These are phyloP conservation scores for Exophiala bonariae DNA, from an alignment of 2,329 filamentous ascomycete species.

Conservation along the genomic window DNA sequence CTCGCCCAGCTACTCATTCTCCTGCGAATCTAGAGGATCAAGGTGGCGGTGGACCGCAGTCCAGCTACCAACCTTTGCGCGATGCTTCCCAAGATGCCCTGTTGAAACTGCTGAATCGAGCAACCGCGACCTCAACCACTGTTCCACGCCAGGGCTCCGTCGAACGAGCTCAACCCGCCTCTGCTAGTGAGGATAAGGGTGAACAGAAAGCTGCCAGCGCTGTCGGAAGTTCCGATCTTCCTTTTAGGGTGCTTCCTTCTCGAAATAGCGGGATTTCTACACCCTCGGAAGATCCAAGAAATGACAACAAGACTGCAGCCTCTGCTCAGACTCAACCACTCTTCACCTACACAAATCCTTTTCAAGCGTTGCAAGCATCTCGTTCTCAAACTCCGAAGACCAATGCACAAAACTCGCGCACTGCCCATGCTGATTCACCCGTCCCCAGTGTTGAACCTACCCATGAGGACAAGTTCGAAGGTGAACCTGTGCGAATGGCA, in stretches of 20 bases:
- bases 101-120: conserved; percentile 79
- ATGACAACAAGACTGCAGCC: conserved; percentile 30
- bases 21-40: conserved; percentile 21
- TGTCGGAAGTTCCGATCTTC: conserved; percentile 32
- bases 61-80: conserved; percentile 29
- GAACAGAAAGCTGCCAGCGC: conserved; percentile 21
- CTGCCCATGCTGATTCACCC: conserved; percentile 36
- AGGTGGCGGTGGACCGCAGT: conserved; percentile 13
- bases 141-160: conserved; percentile 6
- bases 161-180: conserved; percentile 11
- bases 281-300: conserved; percentile 41
- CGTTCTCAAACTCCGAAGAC: conserved; percentile 52
- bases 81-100: conserved; percentile 81
- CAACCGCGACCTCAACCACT: conserved; percentile 42
- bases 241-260: conserved; percentile 34
- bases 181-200: conserved; percentile 3
- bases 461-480: conserved; percentile 6
- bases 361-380: conserved; percentile 68
- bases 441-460: conserved; percentile 17
- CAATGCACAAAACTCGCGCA: background rate
- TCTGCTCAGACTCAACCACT: conserved; percentile 45
- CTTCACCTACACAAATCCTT: conserved; percentile 72
- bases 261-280: conserved; percentile 28
- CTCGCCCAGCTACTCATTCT: conserved; percentile 33
- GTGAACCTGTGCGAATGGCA: conserved; percentile 2